A percentile compares a stretch with the other conserved stretches of the same genome.
Conservation (phyloP, 2,329 filamentous ascomycete species). For the Laburnicola sp. region DNA sequence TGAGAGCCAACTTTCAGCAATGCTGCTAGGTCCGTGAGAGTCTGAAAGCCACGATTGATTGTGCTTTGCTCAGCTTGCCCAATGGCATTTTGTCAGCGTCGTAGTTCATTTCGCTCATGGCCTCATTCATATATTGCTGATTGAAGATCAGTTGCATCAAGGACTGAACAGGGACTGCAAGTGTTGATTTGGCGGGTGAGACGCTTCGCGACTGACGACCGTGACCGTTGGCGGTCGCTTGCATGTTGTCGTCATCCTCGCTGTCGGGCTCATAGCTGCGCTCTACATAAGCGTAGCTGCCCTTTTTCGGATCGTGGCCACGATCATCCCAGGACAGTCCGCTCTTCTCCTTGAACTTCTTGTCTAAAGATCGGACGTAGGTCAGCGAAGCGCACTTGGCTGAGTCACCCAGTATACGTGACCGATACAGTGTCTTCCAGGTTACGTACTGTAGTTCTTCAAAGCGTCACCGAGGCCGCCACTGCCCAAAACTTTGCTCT, state of each 20-base stretch:
- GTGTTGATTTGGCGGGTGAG: constrained; percentile 52
- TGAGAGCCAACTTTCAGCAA: constrained; percentile 63
- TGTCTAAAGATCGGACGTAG: no score
- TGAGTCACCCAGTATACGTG: no score
- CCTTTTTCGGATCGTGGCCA: constrained; percentile 58
- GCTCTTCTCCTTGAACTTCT: constrained; percentile 62
- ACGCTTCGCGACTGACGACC: constrained; percentile 33
- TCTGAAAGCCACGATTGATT: constrained; percentile 73
- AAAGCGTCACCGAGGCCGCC: constrained; percentile 48
- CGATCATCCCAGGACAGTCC: constrained; percentile 57
- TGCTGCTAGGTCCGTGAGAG: constrained; percentile 73
- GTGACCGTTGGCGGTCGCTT: constrained; percentile 27
- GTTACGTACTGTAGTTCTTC: constrained; percentile 50
- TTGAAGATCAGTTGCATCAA: constrained; percentile 86
- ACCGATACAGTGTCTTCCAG: no score
- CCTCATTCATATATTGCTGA: constrained; percentile 67
- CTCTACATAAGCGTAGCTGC: constrained; percentile 78
- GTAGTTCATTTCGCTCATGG: constrained; percentile 70
- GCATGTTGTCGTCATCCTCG: constrained; percentile 51
- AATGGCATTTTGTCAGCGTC: constrained; percentile 77
- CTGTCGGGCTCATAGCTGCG: constrained; percentile 72
- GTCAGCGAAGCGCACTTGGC: no score
- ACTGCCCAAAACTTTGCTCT: constrained; percentile 47
- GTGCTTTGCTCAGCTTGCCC: constrained; percentile 82
- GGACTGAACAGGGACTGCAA: constrained; percentile 63